A percentile compares a stretch with the other conserved stretches of the same genome.
Evolutionary conservation across 257 asterid species (phyloP).

Genomic region (Gentiana dahurica): DNA sequence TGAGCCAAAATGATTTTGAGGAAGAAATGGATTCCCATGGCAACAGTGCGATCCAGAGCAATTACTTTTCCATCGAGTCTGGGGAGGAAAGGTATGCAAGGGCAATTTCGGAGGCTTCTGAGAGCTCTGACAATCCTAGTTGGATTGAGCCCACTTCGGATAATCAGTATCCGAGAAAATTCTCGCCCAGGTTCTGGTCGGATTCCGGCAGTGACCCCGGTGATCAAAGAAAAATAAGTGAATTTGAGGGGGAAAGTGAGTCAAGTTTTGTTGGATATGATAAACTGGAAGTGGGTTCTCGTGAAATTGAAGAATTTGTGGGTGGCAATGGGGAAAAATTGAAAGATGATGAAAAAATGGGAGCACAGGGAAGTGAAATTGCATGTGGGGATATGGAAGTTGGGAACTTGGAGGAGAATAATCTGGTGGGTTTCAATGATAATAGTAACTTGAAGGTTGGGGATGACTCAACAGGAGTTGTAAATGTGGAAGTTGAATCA

Average conservation of each 20-base stretch:
- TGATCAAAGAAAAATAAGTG: slow-evolving; percentile 31
- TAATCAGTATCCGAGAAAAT: slow-evolving; percentile 30
- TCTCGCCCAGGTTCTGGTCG: slow-evolving; percentile 47
- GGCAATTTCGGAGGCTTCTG: slow-evolving; percentile 31
- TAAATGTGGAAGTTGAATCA: slow-evolving; percentile 13
- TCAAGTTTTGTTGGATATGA: slow-evolving; percentile 20
- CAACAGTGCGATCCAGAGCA: slow-evolving; percentile 32
- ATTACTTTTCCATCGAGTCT: slow-evolving; percentile 61
- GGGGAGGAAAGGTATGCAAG: slow-evolving; percentile 11
- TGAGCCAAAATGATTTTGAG: slow-evolving; percentile 19
- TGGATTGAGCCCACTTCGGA: slow-evolving; percentile 76
- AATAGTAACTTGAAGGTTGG: slow-evolving; percentile 14
- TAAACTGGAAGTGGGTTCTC: slow-evolving; percentile 13
- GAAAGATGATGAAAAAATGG: slow-evolving; percentile 18
- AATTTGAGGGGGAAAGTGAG: slow-evolving; percentile 25
- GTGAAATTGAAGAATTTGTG: slow-evolving; percentile 23
- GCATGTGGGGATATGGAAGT: slow-evolving; percentile 21
- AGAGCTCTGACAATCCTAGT: slow-evolving; percentile 51
- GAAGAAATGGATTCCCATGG: slow-evolving; percentile 33
- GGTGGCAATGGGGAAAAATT: slow-evolving; percentile 17
- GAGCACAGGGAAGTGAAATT: slow-evolving; percentile 21
- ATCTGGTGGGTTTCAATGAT: slow-evolving; percentile 15
- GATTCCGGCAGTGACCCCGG: slow-evolving; percentile 67
- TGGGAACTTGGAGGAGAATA: slow-evolving; percentile 12
- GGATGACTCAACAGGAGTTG: slow-evolving; percentile 17